A percentile compares a stretch with the other conserved stretches of the same genome.
These are phyloP conservation scores for Nicotiana attenuata DNA, from an alignment of 257 asterid species.

Conservation along the genomic window DNA sequence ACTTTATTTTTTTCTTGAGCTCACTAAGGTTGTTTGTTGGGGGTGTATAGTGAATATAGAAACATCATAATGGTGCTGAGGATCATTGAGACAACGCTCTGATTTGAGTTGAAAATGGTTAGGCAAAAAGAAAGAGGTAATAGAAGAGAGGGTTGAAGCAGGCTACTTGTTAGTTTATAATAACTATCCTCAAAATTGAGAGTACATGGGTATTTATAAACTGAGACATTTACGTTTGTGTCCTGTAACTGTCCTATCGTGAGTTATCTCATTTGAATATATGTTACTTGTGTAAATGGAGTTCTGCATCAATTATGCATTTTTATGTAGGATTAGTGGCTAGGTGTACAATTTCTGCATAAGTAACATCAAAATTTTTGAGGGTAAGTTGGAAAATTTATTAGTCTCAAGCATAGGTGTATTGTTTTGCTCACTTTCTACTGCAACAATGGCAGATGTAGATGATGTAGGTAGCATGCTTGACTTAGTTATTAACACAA, in stretches of 20 bases:
- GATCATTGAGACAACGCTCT: neutral
- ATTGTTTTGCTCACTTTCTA: neutral
- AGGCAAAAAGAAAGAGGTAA: neutral
- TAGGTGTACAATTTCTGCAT: neutral
- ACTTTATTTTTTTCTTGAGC: neutral
- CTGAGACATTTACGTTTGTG: neutral
- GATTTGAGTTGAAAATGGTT: neutral
- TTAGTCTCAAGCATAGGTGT: neutral
- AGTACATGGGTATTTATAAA: neutral
- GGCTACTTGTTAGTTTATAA: neutral
- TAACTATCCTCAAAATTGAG: neutral
- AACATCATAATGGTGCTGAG: neutral
- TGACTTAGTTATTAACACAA: neutral
- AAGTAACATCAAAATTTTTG: neutral
- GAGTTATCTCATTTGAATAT: neutral
- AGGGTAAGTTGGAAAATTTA: neutral
- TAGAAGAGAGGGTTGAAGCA: neutral
- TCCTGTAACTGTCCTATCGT: neutral
- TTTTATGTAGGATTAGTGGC: neutral
- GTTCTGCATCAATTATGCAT: neutral
- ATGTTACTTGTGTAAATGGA: no score
- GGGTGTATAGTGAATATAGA: neutral
- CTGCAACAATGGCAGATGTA: conserved; percentile 4
- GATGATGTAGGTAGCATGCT: neutral
- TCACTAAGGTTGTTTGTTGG: neutral